Evolutionary conservation across 108 stramenopile genomes (phyloP), one percentile per base, ranked within the genome.

Genomic region (Parmales sp.): DNA sequence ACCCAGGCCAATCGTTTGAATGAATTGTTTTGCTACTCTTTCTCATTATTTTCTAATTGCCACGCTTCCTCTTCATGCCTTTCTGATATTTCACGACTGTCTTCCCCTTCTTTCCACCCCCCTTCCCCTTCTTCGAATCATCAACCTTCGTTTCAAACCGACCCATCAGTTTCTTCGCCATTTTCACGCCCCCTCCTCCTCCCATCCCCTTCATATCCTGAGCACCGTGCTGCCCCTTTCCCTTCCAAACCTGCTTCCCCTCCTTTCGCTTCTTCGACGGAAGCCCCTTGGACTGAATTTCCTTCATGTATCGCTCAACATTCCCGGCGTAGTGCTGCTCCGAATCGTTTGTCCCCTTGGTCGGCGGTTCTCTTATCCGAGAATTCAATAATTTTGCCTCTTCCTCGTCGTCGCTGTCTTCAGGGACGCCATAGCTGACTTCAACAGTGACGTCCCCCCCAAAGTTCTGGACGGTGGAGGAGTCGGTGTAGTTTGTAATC

Each of bases 211-310:
- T 88, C 90, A 90, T 90, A 7, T 72, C 76, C 8, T 82, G 71
- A 37, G 90, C 90, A 63, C 90, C 90, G 69, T 90, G 85, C 70
- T 81, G 83, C 29, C 90, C 90, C 67, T 87, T 86, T 72, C 68
- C 28, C 80, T 82, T 0, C 50, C 70, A 23, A 69, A 51, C 63
- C 70, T 54, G 44, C 72, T 69, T 7, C 37, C 38, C 7, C 9
- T 36, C 20, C 19, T 44, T 29, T 25, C 11, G 48, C 70, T 76
- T 49, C 79, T 83, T 65, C 66, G 79, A 86, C 9, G 75, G 74
- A 19, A 81, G 82, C 80, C 89, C 72, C 9, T 81, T 85, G 31
- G 82, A 82, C 68, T 85, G 89, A 16, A 89, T 72, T 68, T 83
- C 31, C 7, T 74, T 63, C 63, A 91, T 75, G 63, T 76, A 91